These are phyloP conservation scores for Cucumis cinereus DNA, from an alignment of 306 rosid genomes.

Conservation along the genomic window DNA sequence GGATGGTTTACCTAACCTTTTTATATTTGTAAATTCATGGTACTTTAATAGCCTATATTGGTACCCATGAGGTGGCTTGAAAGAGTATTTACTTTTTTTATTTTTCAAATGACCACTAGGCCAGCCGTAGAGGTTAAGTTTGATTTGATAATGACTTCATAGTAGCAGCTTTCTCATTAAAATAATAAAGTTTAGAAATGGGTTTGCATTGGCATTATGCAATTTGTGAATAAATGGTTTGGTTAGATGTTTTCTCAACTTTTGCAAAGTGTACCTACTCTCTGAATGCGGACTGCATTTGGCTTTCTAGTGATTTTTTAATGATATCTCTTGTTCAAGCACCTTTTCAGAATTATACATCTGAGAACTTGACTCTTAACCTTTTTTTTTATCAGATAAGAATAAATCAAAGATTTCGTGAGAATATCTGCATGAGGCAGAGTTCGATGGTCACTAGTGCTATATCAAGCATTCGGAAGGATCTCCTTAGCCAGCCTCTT, in stretches of 20 bases:
- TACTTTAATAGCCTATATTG: not conserved
- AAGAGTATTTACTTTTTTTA: no score
- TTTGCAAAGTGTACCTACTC: not conserved
- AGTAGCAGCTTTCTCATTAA: not conserved
- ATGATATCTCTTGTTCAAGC: not conserved
- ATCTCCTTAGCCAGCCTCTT: constrained; percentile 92
- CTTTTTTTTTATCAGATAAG: constrained; percentile 50
- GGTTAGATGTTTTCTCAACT: not conserved
- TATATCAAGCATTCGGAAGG: constrained; percentile 74
- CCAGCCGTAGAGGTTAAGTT: not conserved
- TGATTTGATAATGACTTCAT: not conserved
- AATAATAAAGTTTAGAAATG: not conserved
- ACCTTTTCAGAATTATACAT: not conserved
- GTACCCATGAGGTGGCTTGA: not conserved
- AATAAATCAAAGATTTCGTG: constrained; percentile 73
- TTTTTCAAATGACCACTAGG: not conserved
- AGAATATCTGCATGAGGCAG: constrained; percentile 84
- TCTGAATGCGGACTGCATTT: not conserved
- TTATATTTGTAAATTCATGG: not conserved
- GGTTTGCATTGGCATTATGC: not conserved
- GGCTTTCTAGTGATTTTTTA: not conserved
- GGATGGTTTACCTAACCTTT: not conserved
- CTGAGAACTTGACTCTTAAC: constrained; percentile 1
- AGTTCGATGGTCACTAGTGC: constrained; percentile 90
- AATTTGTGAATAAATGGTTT: not conserved